Base-by-base conservation (phyloP, 225 moss, liverwort and hornwort species). In the Asterella californica region DNA sequence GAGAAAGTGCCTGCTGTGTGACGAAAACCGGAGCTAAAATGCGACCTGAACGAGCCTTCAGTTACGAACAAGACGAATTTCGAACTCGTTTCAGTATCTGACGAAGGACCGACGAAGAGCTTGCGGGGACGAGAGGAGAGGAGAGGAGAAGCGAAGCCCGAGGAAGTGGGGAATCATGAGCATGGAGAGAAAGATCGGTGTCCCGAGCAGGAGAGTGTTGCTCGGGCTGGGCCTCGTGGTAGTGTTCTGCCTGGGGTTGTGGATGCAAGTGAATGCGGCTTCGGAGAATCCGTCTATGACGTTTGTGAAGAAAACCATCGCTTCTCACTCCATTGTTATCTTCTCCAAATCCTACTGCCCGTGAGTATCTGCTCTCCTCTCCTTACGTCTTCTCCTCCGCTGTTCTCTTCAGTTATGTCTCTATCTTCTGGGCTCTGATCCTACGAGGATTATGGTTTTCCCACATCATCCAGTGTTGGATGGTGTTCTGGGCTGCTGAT, bases 341-440 rank as follows among this genome's bases (percentile, higher is more conserved):
- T 96, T 96, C 90, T 96, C 96, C 85, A 96, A 96, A 79, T 92
- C 96, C 47, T 96, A 91, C 76, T 96, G 96, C 90, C 94, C 96
- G 94, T 96, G 76, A 83, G 90, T 78, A 18, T 59, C 80, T 63
- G 10, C 1, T 30, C 36, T 22, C 45, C 34, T 55, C 67, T 25
- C 46, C 11, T 72, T 19, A 49, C 0, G n/a, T 47, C 33, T 59
- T 53, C 68, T 49, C 33, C 0, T 72, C 49, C 34, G 27, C 45
- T 4, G 38, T 75, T 72, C 14, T 70, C 49, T 38, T 19, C 30
- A 5, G 0, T 4, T 17, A 19, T 4, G 27, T 53, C 21, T 74
- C 48, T 49, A 30, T 78, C 46, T 48, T 32, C 27, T 25, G 9
- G 42, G 36, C 2, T 5, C 4, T 37, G 63, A 19, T 67, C 0